Percentiles rank a stretch among this genome's conserved stretches.
Conservation (phyloP, 75 land plant genomes). For the Selaginella tamariscina region DNA sequence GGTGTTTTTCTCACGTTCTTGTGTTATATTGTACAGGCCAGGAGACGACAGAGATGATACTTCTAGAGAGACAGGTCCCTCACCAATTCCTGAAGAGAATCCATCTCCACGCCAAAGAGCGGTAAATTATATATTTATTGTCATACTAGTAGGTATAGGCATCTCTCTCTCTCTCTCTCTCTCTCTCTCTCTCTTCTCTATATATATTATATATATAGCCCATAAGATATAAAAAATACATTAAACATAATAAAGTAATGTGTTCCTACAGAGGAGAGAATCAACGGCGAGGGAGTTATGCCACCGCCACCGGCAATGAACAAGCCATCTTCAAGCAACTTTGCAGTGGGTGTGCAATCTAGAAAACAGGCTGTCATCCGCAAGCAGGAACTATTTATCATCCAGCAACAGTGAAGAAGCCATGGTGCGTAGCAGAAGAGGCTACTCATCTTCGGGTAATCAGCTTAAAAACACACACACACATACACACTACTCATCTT, state of each 20-base stretch:
- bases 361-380: not conserved
- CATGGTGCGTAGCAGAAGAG: not conserved
- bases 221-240: too few species aligned
- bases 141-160: too few species aligned
- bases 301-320: not conserved
- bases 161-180: not conserved
- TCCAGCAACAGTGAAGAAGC: not conserved
- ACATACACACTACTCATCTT: too few species aligned
- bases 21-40: conserved; percentile 7
- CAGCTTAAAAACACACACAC: too few species aligned
- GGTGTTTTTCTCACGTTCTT: not conserved
- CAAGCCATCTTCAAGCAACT: not conserved
- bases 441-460: too few species aligned
- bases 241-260: too few species aligned
- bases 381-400: too few species aligned
- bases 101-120: not conserved
- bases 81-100: too few species aligned
- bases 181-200: not conserved
- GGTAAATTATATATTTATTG: not conserved
- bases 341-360: not conserved
- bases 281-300: not conserved
- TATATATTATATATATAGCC: too few species aligned
- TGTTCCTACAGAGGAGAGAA: not conserved
- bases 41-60: conserved; percentile 24
- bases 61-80: conserved; percentile 16